Conservation (phyloP, 129 eudicot species). For the Flaveria trinervia region DNA sequence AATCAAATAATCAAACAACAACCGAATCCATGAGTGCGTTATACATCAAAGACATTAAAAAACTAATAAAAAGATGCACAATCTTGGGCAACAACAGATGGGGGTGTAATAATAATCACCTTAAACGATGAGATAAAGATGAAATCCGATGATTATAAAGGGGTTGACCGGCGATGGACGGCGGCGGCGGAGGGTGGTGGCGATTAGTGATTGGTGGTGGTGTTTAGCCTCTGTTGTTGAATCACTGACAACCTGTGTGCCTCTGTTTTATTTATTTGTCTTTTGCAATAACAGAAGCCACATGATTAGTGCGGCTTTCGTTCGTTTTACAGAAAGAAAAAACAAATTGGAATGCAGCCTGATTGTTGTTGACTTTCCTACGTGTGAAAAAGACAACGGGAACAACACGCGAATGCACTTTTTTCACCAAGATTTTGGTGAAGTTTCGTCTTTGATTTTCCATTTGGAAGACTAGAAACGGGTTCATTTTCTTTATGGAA, state of each 20-base stretch:
- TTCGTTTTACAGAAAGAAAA: background rate
- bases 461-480: no score
- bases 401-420: background rate
- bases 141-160: no score
- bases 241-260: background rate
- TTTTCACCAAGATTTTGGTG: no score
- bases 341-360: background rate
- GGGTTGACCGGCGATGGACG: background rate
- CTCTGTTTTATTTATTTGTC: background rate
- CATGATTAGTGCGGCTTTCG: slow-evolving; percentile 16
- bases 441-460: no score
- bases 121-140: no score
- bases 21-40: slow-evolving; percentile 26
- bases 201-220: background rate
- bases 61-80: background rate
- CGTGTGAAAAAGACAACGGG: no score
- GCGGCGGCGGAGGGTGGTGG: slow-evolving; percentile 13
- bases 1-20: no score
- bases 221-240: background rate
- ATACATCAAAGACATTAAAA: background rate
- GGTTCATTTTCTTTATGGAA: no score
- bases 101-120: no score
- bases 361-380: background rate
- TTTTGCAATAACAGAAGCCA: background rate
- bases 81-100: no score